A percentile compares a stretch with the other conserved stretches of the same genome.
Evolutionary conservation across 1,284 basidiomycete species (phyloP).

Genomic region (Tilletia walkeri): DNA sequence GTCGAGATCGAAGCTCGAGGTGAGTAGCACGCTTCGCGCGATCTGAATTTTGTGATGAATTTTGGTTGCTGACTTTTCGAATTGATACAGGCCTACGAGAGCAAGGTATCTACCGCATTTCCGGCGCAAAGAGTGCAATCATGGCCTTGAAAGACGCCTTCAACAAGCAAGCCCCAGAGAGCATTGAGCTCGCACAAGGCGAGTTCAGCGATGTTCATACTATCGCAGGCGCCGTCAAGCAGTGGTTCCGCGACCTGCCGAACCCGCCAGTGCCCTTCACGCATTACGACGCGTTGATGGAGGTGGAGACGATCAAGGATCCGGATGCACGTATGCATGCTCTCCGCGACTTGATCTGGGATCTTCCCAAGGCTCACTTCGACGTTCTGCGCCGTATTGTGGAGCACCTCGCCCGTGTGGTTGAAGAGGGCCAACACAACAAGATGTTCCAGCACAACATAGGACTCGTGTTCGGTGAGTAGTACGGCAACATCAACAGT

Average conservation of each 20-base stretch:
- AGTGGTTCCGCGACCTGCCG: constrained; percentile 53
- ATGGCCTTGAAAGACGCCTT: constrained; percentile 41
- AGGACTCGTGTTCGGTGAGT: constrained; percentile 50
- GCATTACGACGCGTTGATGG: constrained; percentile 48
- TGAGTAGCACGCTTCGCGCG: not conserved
- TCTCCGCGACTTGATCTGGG: constrained; percentile 48
- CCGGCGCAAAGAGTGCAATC: constrained; percentile 48
- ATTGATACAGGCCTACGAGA: constrained; percentile 36
- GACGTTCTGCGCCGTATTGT: constrained; percentile 44
- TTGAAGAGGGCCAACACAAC: constrained; percentile 45
- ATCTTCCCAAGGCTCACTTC: constrained; percentile 50
- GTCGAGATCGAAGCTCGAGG: constrained; percentile 51
- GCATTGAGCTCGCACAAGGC: constrained; percentile 36
- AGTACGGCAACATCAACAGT: not conserved
- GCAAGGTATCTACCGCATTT: constrained; percentile 55
- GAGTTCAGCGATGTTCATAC: constrained; percentile 53
- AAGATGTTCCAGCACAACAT: constrained; percentile 54
- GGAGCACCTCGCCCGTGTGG: constrained; percentile 47
- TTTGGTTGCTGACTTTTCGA: not conserved
- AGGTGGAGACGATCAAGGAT: constrained; percentile 48
- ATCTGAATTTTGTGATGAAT: not conserved
- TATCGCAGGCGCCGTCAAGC: constrained; percentile 50
- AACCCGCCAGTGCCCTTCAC: constrained; percentile 52
- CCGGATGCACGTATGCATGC: constrained; percentile 45
- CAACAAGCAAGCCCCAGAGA: constrained; percentile 37